These are phyloP conservation scores for Lentinus brumalis DNA, from an alignment of 768 basidiomycete species.

Conservation along the genomic window DNA sequence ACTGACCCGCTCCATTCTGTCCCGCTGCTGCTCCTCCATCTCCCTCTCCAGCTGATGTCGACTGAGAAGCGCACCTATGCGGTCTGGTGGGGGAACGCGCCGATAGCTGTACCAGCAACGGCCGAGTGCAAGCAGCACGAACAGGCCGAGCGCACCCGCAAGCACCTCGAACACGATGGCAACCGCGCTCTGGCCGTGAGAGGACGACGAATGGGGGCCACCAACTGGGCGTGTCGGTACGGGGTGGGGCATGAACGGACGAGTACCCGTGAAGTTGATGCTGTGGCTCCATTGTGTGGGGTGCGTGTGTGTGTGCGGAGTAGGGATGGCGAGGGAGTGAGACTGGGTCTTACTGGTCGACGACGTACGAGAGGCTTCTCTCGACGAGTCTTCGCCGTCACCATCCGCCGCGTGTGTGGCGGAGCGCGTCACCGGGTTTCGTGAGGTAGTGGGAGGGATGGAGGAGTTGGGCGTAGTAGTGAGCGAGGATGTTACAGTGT, in stretches of 20 bases:
- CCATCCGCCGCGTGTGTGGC: neutral
- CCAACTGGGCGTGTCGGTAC: neutral
- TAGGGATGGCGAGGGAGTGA: constrained; percentile 12
- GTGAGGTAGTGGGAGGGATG: neutral
- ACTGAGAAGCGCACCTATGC: constrained; percentile 43
- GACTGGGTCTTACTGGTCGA: neutral
- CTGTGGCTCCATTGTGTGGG: constrained; percentile 1
- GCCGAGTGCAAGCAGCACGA: constrained; percentile 37
- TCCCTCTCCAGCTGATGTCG: constrained; percentile 53
- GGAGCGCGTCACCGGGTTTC: neutral
- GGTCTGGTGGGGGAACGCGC: constrained; percentile 48
- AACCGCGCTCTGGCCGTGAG: constrained; percentile 29
- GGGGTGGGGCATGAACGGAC: constrained; percentile 6
- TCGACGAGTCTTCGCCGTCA: constrained; percentile 2
- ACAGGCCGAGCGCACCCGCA: constrained; percentile 41
- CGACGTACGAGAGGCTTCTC: neutral
- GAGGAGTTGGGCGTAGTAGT: neutral
- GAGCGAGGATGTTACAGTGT: neutral
- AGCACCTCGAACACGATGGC: constrained; percentile 49
- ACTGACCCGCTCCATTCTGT: constrained; percentile 29
- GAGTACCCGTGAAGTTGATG: constrained; percentile 4
- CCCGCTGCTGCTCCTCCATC: constrained; percentile 49
- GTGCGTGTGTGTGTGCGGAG: neutral
- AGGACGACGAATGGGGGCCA: constrained; percentile 2
- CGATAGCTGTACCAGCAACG: constrained; percentile 48